Percentiles rank a stretch among this genome's conserved stretches.
phyloP scores from a whole-genome alignment of 345 rosid genomes.

The Heritiera fomes region DNA sequence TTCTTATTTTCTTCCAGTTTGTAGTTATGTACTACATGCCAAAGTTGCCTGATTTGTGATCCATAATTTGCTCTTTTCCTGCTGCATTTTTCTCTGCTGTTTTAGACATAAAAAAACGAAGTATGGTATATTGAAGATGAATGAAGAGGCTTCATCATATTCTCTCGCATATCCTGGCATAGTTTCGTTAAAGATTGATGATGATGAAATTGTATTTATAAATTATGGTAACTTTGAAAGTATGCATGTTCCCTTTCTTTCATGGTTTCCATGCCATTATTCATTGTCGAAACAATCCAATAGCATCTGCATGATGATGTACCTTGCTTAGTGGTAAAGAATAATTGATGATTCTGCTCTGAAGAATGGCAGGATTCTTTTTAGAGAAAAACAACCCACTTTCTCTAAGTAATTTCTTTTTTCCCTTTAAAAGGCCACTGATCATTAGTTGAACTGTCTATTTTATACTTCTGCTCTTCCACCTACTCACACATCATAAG shows the following conservation, averaged over 20 bases:
- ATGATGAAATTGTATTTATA: not conserved
- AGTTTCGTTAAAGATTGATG: not conserved
- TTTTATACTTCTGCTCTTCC: not conserved
- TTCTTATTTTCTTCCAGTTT: too few species aligned
- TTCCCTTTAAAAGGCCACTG: not conserved
- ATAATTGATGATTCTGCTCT: not conserved
- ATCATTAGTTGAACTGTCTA: not conserved
- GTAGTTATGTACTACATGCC: not conserved
- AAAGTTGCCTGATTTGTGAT: not conserved
- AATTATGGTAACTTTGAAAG: not conserved
- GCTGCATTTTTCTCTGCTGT: not conserved
- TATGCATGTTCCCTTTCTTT: not conserved
- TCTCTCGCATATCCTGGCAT: not conserved
- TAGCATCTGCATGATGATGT: not conserved
- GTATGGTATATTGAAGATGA: not conserved
- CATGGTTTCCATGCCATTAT: not conserved
- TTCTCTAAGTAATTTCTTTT: not conserved
- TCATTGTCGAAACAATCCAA: not conserved
- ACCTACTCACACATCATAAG: not conserved
- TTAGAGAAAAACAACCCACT: not conserved
- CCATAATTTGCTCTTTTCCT: not conserved
- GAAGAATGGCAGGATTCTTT: not conserved
- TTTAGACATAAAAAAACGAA: not conserved
- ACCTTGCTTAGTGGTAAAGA: not conserved
- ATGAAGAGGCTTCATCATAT: constrained; percentile 3